These are phyloP conservation scores for Geum urbanum DNA, from an alignment of 306 rosid genomes.

Conservation along the genomic window DNA sequence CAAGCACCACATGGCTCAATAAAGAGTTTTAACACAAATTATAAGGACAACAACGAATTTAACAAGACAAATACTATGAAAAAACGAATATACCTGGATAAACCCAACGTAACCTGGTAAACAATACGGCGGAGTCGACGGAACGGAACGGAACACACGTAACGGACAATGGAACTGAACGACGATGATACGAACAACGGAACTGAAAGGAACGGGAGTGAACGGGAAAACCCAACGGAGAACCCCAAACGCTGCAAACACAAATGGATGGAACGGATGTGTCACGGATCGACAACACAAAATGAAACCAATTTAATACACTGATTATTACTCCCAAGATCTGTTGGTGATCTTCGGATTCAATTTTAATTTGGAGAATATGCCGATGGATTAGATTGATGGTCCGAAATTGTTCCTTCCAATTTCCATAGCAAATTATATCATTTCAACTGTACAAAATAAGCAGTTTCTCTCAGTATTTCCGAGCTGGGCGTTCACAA, in stretches of 20 bases:
- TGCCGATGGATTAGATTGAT: neutral
- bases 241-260: constrained; percentile 33
- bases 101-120: constrained; percentile 16
- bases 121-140: constrained; percentile 29
- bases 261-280: constrained; percentile 16
- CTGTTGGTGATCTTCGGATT: neutral
- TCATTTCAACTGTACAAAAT: constrained; percentile 26
- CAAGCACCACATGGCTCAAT: neutral
- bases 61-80: neutral
- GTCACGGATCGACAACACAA: constrained; percentile 14
- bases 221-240: constrained; percentile 36
- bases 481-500: neutral
- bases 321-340: neutral
- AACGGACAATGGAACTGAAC: constrained; percentile 24
- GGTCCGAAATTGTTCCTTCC: constrained; percentile 44
- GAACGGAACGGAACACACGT: constrained; percentile 17
- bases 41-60: neutral
- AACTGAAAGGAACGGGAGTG: constrained; percentile 1
- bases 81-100: constrained; percentile 38
- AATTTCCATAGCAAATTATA: constrained; percentile 57
- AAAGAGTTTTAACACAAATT: neutral
- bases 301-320: neutral
- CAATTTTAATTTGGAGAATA: neutral
- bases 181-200: neutral
- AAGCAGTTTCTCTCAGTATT: constrained; percentile 4